Evolutionary conservation across 2,329 filamentous ascomycete genomes (phyloP).

Genomic region (Xylaria sp.): DNA sequence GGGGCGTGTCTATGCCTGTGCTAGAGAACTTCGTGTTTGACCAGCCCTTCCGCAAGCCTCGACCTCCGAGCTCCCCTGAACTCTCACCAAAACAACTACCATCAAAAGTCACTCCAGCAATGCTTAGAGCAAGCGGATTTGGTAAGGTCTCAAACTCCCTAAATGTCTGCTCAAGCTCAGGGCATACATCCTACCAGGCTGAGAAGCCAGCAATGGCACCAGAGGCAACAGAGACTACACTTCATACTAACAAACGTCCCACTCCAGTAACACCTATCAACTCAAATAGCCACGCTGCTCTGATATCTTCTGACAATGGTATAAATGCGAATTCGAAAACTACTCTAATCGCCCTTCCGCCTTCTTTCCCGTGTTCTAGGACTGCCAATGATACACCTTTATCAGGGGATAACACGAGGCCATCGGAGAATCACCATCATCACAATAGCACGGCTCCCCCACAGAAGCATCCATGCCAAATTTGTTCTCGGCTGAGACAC

Average conservation of each 20-base stretch:
- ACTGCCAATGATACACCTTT: constrained; percentile 7
- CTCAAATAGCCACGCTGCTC: background rate
- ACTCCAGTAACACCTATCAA: constrained; percentile 15
- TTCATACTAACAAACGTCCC: constrained; percentile 8
- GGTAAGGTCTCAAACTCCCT: background rate
- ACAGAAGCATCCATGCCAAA: constrained; percentile 39
- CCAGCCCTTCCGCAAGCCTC: constrained; percentile 33
- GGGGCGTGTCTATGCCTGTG: constrained; percentile 44
- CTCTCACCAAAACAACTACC: constrained; percentile 47
- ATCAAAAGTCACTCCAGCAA: constrained; percentile 26
- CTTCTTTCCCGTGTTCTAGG: constrained; percentile 22
- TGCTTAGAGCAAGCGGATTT: background rate
- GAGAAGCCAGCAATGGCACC: constrained; percentile 12
- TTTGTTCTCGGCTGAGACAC: constrained; percentile 40
- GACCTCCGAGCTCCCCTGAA: constrained; percentile 40
- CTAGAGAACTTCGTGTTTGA: constrained; percentile 44
- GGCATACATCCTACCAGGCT: constrained; percentile 7
- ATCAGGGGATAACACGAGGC: constrained; percentile 1
- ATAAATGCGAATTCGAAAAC: constrained; percentile 13
- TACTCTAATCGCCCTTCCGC: constrained; percentile 33
- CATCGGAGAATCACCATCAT: constrained; percentile 7
- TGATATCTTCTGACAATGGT: background rate
- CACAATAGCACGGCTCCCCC: constrained; percentile 13
- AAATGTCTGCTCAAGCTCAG: constrained; percentile 11
- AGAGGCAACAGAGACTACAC: background rate